Conservation (phyloP, 2,329 filamentous ascomycete genomes). For the Ophiostoma perfectum region DNA sequence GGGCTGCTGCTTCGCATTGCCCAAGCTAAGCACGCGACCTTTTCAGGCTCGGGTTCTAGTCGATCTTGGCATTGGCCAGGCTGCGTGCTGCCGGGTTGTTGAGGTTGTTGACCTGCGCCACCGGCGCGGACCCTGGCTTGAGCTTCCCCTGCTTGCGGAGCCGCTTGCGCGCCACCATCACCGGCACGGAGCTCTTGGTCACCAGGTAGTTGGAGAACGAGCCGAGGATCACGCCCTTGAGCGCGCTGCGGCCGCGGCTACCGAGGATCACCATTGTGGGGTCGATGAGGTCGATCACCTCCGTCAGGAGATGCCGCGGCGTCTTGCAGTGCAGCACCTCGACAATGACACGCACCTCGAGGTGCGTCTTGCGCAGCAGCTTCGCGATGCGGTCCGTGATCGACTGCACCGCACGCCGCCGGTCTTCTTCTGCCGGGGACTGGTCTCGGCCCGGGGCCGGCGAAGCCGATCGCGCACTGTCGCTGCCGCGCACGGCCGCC, state of each 20-base stretch:
- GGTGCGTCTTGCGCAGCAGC: conserved; percentile 78
- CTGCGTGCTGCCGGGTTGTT: conserved; percentile 61
- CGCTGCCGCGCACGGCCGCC: conserved; percentile 11
- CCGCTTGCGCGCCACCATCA: conserved; percentile 94
- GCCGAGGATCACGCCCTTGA: conserved; percentile 91
- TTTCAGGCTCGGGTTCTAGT: conserved; percentile 41
- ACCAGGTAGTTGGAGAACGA: conserved; percentile 98
- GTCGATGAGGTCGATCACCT: conserved; percentile 89
- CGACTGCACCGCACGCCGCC: conserved; percentile 71
- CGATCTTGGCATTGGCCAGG: conserved; percentile 68
- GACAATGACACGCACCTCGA: conserved; percentile 89
- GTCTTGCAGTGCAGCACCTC: conserved; percentile 99
- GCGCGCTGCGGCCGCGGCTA: conserved; percentile 79
- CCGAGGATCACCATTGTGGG: conserved; percentile 92
- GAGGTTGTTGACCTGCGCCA: conserved; percentile 77
- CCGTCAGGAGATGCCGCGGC: conserved; percentile 89
- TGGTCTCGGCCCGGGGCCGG: conserved; percentile 44
- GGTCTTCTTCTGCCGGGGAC: conserved; percentile 67
- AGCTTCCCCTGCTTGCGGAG: conserved; percentile 81
- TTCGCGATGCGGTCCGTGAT: conserved; percentile 82
- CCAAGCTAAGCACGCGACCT: conserved; percentile 11
- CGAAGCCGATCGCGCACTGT: conserved; percentile 24
- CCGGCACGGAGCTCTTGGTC: conserved; percentile 90
- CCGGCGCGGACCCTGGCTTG: conserved; percentile 54
- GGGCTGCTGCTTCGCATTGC: neutral